Evolutionary conservation across 345 rosid genomes (phyloP).

Genomic region (Sonneratia alba): DNA sequence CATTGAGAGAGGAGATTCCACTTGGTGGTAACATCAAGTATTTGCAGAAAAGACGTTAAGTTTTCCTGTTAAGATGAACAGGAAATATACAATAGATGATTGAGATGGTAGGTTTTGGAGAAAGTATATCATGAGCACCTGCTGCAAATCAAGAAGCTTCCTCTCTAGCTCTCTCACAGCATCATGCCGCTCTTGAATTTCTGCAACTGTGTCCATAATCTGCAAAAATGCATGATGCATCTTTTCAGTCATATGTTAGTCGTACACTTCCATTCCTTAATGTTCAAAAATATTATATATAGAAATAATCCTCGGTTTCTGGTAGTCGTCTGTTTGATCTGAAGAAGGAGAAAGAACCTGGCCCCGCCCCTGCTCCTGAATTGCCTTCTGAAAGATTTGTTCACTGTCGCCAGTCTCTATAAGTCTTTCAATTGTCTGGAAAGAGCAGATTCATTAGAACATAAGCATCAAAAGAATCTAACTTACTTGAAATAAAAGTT

Average conservation of each 20-base stretch:
- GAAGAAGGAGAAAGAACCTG: slow-evolving; percentile 41
- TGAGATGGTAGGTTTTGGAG: slow-evolving; percentile 2
- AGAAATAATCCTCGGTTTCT: neutral
- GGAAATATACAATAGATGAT: neutral
- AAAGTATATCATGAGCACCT: slow-evolving; percentile 33
- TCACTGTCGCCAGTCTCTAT: slow-evolving; percentile 92
- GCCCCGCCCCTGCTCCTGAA: slow-evolving; percentile 88
- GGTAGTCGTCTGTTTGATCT: neutral
- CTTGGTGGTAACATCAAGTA: too few species aligned
- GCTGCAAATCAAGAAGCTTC: slow-evolving; percentile 85
- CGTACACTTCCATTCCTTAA: neutral
- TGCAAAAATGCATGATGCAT: slow-evolving; percentile 11
- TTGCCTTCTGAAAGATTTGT: slow-evolving; percentile 82
- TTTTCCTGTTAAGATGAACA: neutral
- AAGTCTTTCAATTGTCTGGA: slow-evolving; percentile 67
- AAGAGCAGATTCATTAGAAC: neutral
- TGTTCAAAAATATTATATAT: neutral
- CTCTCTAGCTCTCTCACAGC: slow-evolving; percentile 80
- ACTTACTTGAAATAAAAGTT: neutral
- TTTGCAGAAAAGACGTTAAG: neutral
- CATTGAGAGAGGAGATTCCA: too few species aligned
- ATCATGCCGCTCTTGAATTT: slow-evolving; percentile 98
- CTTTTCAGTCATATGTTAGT: neutral
- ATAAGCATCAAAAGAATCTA: neutral
- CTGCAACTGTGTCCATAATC: slow-evolving; percentile 89